Percentiles rank a stretch among this genome's conserved stretches.
Evolutionary conservation across 306 rosid species (phyloP).

Genomic region (Macrotyloma uniflorum): DNA sequence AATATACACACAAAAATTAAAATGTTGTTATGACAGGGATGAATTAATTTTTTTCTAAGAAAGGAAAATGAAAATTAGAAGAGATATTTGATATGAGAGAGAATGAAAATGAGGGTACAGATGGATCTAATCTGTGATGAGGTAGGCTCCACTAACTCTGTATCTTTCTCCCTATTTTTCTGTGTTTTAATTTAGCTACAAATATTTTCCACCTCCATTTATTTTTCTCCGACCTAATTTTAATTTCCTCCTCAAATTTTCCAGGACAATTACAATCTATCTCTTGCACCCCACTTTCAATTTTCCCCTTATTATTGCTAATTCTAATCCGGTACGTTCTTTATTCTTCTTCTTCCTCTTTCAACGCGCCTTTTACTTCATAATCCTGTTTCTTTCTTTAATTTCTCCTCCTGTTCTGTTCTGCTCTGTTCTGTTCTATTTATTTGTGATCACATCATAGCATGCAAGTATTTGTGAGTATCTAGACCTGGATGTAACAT

Average conservation of each 20-base stretch:
- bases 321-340: slow-evolving; percentile 50
- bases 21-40: too few relatives aligned
- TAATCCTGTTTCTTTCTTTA: slow-evolving; percentile 9
- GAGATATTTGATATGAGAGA: background rate
- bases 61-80: background rate
- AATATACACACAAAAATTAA: too few relatives aligned
- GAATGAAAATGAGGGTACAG: slow-evolving; percentile 29
- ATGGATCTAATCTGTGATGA: slow-evolving; percentile 53
- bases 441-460: background rate
- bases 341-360: background rate
- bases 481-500: slow-evolving; percentile 7
- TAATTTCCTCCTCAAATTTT: slow-evolving; percentile 32
- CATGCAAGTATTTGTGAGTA: slow-evolving; percentile 6
- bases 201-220: slow-evolving; percentile 46
- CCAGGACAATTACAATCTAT: slow-evolving; percentile 32
- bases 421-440: background rate
- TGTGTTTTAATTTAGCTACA: slow-evolving; percentile 51
- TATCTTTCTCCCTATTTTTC: slow-evolving; percentile 41
- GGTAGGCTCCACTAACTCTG: slow-evolving; percentile 63
- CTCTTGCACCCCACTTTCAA: background rate
- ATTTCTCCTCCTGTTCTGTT: background rate
- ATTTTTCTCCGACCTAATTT: slow-evolving; percentile 30
- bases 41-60: too few relatives aligned
- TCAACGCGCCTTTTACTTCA: background rate
- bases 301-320: slow-evolving; percentile 24